phyloP scores from a whole-genome alignment of 2,329 filamentous ascomycete genomes.

The Botrytis porri region DNA sequence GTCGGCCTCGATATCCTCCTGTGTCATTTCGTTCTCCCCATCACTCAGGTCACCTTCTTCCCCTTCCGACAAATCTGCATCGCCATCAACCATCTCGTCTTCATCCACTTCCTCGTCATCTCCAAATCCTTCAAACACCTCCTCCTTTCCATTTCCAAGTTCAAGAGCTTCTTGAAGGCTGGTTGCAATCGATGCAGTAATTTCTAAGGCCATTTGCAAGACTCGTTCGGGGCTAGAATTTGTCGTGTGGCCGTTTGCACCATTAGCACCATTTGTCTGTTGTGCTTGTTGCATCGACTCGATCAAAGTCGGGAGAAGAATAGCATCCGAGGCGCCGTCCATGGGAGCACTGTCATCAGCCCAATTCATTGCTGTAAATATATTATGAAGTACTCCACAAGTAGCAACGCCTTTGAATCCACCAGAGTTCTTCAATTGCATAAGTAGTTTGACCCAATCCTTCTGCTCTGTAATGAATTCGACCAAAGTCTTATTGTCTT shows the following conservation, averaged over 20 bases:
- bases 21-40: conserved; percentile 48
- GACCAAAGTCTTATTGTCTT: conserved; percentile 56
- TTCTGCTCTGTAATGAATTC: conserved; percentile 52
- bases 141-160: conserved; percentile 43
- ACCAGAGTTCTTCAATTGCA: conserved; percentile 47
- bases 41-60: conserved; percentile 42
- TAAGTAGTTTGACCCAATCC: conserved; percentile 50
- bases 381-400: conserved; percentile 61
- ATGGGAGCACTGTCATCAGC: conserved; percentile 50
- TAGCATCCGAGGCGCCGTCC: conserved; percentile 50
- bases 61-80: conserved; percentile 42
- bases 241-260: conserved; percentile 23
- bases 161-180: conserved; percentile 52
- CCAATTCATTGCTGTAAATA: conserved; percentile 55
- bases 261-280: neutral
- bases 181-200: conserved; percentile 63
- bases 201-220: conserved; percentile 53
- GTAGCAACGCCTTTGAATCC: conserved; percentile 53
- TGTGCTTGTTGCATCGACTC: conserved; percentile 33
- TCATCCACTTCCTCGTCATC: conserved; percentile 36
- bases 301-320: conserved; percentile 47
- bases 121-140: conserved; percentile 43
- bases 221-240: conserved; percentile 35
- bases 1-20: conserved; percentile 58
- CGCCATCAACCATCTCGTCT: conserved; percentile 42